Conservation (phyloP, 345 rosid genomes). For the Pistacia vera region DNA sequence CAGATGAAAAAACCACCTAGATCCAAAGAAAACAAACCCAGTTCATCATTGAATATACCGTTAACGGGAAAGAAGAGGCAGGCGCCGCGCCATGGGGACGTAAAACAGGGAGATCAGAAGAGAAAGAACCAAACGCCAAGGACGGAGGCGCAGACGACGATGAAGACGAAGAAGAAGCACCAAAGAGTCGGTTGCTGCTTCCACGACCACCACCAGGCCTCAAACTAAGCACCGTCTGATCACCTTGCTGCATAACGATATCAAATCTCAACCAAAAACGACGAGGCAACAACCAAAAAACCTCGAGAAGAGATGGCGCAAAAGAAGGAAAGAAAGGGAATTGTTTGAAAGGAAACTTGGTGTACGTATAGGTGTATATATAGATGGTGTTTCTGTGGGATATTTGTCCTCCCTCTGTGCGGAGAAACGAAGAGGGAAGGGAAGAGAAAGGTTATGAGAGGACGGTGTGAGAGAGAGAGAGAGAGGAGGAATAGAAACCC, state of each 20-base stretch:
- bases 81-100: conserved; percentile 74
- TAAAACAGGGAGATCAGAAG: conserved; percentile 66
- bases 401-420: conserved; percentile 47
- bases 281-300: background rate
- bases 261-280: conserved; percentile 33
- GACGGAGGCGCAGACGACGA: conserved; percentile 38
- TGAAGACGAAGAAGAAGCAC: conserved; percentile 54
- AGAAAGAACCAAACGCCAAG: conserved; percentile 59
- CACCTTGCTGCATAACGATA: conserved; percentile 95
- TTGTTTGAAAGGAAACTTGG: too few species aligned
- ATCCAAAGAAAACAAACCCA: conserved; percentile 36
- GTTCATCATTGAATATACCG: conserved; percentile 30
- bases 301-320: too few species aligned
- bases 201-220: conserved; percentile 99
- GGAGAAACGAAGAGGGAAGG: conserved; percentile 36
- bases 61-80: conserved; percentile 33
- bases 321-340: too few species aligned
- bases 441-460: conserved; percentile 28
- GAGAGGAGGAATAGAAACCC: conserved; percentile 42
- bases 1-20: conserved; percentile 21
- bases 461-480: conserved; percentile 20
- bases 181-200: conserved; percentile 74
- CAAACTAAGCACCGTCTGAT: conserved; percentile 93
- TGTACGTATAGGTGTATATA: too few species aligned
- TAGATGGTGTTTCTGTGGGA: conserved; percentile 1